phyloP scores from a whole-genome alignment of 345 rosid genomes.

The Firmiana major region DNA sequence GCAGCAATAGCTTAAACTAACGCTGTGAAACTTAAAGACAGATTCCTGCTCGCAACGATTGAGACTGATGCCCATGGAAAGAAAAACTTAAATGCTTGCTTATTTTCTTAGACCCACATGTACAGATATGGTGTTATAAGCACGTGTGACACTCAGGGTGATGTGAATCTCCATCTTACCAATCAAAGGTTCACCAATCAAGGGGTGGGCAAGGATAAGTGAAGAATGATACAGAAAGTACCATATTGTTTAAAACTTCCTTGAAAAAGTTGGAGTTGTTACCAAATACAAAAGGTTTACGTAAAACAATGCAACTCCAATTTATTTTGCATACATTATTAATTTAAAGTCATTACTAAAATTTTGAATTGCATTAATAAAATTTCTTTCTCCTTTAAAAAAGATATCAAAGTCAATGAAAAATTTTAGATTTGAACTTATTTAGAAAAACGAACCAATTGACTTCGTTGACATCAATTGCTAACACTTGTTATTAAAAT shows the following conservation, averaged over 20 bases:
- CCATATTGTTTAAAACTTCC: neutral
- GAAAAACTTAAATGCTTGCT: neutral
- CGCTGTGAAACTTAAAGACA: neutral
- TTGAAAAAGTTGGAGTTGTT: neutral
- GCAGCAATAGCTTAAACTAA: neutral
- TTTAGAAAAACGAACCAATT: neutral
- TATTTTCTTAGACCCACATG: neutral
- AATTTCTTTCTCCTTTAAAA: neutral
- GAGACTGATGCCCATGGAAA: neutral
- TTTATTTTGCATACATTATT: neutral
- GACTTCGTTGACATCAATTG: neutral
- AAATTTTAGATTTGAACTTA: neutral
- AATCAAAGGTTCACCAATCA: too few relatives aligned
- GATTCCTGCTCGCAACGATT: neutral
- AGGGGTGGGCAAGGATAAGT: neutral
- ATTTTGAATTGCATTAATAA: neutral
- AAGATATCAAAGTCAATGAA: neutral
- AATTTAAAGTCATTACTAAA: neutral
- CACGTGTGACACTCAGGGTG: neutral
- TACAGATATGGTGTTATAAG: neutral
- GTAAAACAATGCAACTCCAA: neutral
- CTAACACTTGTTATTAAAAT: neutral
- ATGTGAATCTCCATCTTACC: neutral
- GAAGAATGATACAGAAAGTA: neutral
- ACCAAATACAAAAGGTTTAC: neutral